Evolutionary conservation across 352 stramenopile species (phyloP), one percentile per base, ranked within the genome.

Genomic region (Thraustotheca clavata): DNA sequence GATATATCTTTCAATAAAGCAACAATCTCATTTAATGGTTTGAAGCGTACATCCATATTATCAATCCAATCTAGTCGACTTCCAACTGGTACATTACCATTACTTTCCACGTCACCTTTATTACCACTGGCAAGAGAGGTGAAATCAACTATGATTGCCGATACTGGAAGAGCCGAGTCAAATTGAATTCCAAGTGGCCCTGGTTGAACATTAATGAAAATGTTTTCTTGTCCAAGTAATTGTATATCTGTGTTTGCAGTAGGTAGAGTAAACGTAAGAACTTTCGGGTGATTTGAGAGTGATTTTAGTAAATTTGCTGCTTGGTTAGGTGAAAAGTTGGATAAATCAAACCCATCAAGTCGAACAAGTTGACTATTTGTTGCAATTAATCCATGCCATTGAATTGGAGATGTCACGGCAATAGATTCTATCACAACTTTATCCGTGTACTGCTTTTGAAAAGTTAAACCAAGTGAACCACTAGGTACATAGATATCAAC

Each of bases 31-130:
- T 69, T 49, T 20, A 86, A 32, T 1, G 66, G 54, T 29, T 83
- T 48, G 1, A 69, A 67, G 34, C 71, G 76, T 11, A 86, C 49
- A 39, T 88, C 70, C 8, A 82, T 54, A 16, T 66, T 40, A 22
- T 87, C 74, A 34, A 87, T 72, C 0, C 71, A 76, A 27, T 85
- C 62, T 8, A 88, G 63, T n/a, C 69, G 63, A 46, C 76, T 88
- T 1, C 77, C 74, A 6, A 68, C 8, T 6, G 74, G 68, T 31
- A 86, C 69, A 3, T 71, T 41, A 12, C 71, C 62, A 20, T 65
- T 33, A 2, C 32, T 39, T 20, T 77, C 63, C 8, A 73, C 41
- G 7, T 57, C 39, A 20, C 66, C 35, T 7, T 70, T 49, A 5
- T 35, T 32, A 4, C 67, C 18, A 29, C 60, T 7, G n/a, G 61